Evolutionary conservation across 2,329 filamentous ascomycete species (phyloP), one percentile per base, ranked within the genome.

Genomic region (Diaporthe amygdali): DNA sequence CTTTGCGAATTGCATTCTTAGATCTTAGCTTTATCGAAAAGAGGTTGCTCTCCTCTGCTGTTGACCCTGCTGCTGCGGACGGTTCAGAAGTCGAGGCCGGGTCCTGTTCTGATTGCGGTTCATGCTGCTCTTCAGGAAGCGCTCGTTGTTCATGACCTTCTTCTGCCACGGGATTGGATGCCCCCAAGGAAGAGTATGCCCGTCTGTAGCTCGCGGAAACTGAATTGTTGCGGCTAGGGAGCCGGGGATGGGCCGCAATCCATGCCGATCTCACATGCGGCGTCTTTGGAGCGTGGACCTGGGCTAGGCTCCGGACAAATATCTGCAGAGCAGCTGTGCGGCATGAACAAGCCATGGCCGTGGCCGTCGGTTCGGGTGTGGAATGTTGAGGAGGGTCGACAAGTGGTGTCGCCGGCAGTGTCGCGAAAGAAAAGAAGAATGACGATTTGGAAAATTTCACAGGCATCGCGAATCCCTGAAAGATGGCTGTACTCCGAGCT

Each of bases 341-440:
- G 73, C 87, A 89, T 27, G 82, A 78, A 76, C 86, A 88, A 72
- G 77, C 81, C 86, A 88, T 88, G 59, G 72, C 37, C 44, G 17
- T 76, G 72, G 66, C 44, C 20, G 17, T 3, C n/a, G 14, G 51
- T 30, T 32, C 12, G 22, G 37, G n/a, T 41, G 32, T 46, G 32
- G 4, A 2, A 17, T 41, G 44, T 8, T 7, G n/a, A 14, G 12
- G 5, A 32, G 12, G 9, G 8, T 14, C 10, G 7, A 14, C 12
- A 22, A 32, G 41, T 44, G n/a, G 54, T 22, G 39, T 39, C n/a
- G 52, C 34, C 32, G 44, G 22, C 32, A 30, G 34, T 37, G 61
- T 59, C 44, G 69, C 34, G 30, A 14, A 15, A 34, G 34, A 20
- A 34, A 3, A n/a, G 55, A n/a, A 64, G 59, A 64, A 54, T 54